Evolutionary conservation across 345 rosid genomes (phyloP).

Genomic region (Pugionium cornutum): DNA sequence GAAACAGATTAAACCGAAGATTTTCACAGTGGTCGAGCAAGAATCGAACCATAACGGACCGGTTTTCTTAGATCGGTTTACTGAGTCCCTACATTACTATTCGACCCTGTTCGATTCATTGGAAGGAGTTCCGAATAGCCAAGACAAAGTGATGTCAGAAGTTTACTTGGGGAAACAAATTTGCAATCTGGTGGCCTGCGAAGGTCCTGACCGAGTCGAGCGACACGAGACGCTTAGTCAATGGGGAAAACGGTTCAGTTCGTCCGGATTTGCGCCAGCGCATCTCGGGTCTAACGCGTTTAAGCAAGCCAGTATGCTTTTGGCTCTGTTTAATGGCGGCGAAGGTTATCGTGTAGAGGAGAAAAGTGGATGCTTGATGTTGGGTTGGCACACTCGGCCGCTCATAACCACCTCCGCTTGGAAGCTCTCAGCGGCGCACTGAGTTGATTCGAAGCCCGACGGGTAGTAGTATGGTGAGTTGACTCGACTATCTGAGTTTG

Average conservation of each 20-base stretch:
- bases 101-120: conserved; percentile 82
- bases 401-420: conserved; percentile 89
- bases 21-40: conserved; percentile 80
- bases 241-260: conserved; percentile 61
- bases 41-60: conserved; percentile 81
- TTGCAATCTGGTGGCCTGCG: conserved; percentile 79
- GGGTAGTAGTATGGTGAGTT: not conserved
- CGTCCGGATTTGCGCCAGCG: conserved; percentile 69
- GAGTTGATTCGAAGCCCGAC: not conserved
- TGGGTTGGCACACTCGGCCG: conserved; percentile 89
- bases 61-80: conserved; percentile 79
- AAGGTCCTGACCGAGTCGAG: conserved; percentile 76
- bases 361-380: conserved; percentile 68
- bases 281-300: conserved; percentile 84
- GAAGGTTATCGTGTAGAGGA: conserved; percentile 92
- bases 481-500: conserved; percentile 16
- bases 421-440: conserved; percentile 43
- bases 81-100: conserved; percentile 78
- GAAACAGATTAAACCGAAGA: conserved; percentile 62
- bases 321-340: conserved; percentile 71
- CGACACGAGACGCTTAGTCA: conserved; percentile 68
- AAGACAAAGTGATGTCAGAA: conserved; percentile 76
- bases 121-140: conserved; percentile 53
- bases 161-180: conserved; percentile 82
- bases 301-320: conserved; percentile 79